These are phyloP conservation scores for Epichloe glyceriae DNA, from an alignment of 2,329 filamentous ascomycete species.

Conservation along the genomic window DNA sequence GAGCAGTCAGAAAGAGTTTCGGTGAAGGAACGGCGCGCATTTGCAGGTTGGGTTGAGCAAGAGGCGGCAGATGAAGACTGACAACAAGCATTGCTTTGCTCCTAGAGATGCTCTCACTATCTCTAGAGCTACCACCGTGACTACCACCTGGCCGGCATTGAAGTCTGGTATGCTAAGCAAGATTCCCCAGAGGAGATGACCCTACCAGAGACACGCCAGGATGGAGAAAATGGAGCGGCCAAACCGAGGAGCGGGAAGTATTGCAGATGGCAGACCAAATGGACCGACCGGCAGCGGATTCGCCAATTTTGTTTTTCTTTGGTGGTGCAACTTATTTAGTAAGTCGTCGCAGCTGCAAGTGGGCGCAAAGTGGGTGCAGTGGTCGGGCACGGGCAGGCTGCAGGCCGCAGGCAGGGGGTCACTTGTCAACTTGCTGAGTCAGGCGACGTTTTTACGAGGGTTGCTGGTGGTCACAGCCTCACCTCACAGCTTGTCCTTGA, in stretches of 20 bases:
- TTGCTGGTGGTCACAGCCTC: too few species aligned
- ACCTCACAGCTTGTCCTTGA: too few species aligned
- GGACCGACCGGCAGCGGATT: background rate
- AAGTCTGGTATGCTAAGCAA: constrained; percentile 13
- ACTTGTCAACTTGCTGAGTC: too few species aligned
- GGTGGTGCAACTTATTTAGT: constrained; percentile 7
- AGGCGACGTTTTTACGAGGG: too few species aligned
- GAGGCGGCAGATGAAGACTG: constrained; percentile 19
- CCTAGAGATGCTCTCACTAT: constrained; percentile 67
- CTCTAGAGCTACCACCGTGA: constrained; percentile 60
- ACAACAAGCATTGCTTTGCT: constrained; percentile 47
- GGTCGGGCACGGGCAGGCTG: background rate
- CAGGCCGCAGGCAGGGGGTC: too few species aligned
- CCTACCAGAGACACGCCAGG: background rate
- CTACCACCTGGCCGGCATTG: constrained; percentile 61
- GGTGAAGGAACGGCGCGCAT: background rate
- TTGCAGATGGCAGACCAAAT: background rate
- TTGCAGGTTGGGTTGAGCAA: constrained; percentile 8
- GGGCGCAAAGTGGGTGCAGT: constrained; percentile 3
- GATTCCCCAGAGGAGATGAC: background rate
- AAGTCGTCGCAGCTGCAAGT: constrained; percentile 11
- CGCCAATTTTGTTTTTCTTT: constrained; percentile 17
- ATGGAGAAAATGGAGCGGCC: background rate
- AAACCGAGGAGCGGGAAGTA: background rate
- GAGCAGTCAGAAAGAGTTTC: constrained; percentile 11